phyloP scores from a whole-genome alignment of 257 asterid genomes.

The Scutellaria baicalensis region DNA sequence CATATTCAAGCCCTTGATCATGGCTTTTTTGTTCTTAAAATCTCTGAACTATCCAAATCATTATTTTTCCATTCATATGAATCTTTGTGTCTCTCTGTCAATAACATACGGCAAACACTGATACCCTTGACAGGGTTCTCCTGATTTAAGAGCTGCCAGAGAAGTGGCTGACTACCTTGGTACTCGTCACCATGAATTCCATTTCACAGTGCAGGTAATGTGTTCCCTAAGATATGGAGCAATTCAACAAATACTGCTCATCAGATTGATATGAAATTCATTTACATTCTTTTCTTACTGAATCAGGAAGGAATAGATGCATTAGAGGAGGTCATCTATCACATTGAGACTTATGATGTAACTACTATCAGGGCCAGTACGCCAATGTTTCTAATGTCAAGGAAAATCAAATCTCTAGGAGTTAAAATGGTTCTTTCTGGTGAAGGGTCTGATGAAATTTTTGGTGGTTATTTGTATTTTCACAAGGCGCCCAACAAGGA shows the following conservation, averaged over 20 bases:
- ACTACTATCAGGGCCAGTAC: constrained; percentile 98
- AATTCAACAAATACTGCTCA: background rate
- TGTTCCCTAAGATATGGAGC: background rate
- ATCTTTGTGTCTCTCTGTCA: background rate
- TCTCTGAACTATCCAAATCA: background rate
- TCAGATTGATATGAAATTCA: constrained; percentile 4
- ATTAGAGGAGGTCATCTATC: constrained; percentile 92
- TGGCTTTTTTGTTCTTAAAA: background rate
- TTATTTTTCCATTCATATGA: background rate
- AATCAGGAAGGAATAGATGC: constrained; percentile 98
- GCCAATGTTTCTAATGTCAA: constrained; percentile 96
- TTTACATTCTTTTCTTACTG: constrained; percentile 21
- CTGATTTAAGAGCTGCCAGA: constrained; percentile 90
- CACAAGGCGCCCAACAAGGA: constrained; percentile 98
- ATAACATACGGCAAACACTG: background rate
- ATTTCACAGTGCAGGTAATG: constrained; percentile 90
- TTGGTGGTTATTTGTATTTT: constrained; percentile 95
- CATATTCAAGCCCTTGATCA: background rate
- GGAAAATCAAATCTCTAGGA: constrained; percentile 91
- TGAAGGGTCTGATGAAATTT: constrained; percentile 98
- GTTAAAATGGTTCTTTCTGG: constrained; percentile 99
- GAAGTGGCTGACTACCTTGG: constrained; percentile 96
- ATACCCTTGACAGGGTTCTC: constrained; percentile 64
- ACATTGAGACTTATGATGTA: constrained; percentile 92
- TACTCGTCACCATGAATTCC: constrained; percentile 94